A percentile compares a stretch with the other conserved stretches of the same genome.
phyloP scores from a whole-genome alignment of 2,329 filamentous ascomycete genomes.

The Penicillium sp. region DNA sequence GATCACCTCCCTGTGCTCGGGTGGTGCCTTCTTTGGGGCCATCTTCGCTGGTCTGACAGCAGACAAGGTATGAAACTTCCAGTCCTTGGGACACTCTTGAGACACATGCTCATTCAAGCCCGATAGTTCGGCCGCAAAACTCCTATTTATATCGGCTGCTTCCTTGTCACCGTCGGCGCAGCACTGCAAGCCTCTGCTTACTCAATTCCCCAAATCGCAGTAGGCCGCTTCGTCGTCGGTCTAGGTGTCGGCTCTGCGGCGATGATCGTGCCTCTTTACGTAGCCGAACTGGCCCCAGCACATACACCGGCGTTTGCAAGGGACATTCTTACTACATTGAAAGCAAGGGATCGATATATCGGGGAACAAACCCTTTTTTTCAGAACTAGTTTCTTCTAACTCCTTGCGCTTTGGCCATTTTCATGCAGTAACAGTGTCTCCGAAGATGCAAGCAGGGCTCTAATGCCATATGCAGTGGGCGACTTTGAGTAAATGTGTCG shows the following conservation, averaged over 20 bases:
- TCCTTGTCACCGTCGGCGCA: constrained; percentile 41
- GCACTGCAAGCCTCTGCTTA: constrained; percentile 35
- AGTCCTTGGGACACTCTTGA: background rate
- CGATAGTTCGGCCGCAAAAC: background rate
- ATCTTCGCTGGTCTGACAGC: constrained; percentile 37
- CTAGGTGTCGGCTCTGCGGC: constrained; percentile 51
- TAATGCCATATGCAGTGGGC: no score
- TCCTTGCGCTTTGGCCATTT: no score
- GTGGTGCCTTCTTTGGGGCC: constrained; percentile 48
- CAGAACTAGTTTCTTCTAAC: no score
- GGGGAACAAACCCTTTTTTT: no score
- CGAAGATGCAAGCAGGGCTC: no score
- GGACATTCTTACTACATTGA: no score
- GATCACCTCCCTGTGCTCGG: constrained; percentile 53
- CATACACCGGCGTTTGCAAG: no score
- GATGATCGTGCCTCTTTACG: constrained; percentile 46
- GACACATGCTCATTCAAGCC: background rate
- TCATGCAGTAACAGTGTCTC: no score
- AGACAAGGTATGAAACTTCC: constrained; percentile 22
- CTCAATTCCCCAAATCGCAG: constrained; percentile 43
- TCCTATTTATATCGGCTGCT: constrained; percentile 40
- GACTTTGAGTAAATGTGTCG: no score
- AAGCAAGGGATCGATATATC: no score
- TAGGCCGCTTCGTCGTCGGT: constrained; percentile 50
- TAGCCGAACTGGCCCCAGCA: constrained; percentile 18